Conservation (phyloP, 1,284 basidiomycete genomes). For the Rugosomyces carneus region DNA sequence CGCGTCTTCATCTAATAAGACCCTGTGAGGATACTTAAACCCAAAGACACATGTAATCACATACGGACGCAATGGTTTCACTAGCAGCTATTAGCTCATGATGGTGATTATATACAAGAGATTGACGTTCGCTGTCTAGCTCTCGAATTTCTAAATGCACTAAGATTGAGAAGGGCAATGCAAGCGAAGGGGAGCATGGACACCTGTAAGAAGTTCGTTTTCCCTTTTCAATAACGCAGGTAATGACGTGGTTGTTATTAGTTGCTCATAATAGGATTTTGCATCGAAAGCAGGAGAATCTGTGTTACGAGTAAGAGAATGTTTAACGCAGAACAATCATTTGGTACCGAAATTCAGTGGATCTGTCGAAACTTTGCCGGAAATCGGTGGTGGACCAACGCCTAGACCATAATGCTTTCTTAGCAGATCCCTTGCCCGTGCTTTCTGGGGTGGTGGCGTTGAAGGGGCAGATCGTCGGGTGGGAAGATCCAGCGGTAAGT, state of each 20-base stretch:
- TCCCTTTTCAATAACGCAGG: slow-evolving; percentile 67
- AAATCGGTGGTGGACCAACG: slow-evolving; percentile 56
- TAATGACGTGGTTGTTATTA: slow-evolving; percentile 74
- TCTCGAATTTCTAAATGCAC: slow-evolving; percentile 68
- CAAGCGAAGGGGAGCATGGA: slow-evolving; percentile 4
- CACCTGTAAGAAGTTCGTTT: slow-evolving; percentile 71
- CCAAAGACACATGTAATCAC: slow-evolving; percentile 20
- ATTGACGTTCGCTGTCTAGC: slow-evolving; percentile 83
- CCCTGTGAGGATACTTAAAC: neutral
- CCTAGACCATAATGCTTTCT: slow-evolving; percentile 82
- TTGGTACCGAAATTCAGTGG: slow-evolving; percentile 73
- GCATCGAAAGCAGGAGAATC: slow-evolving; percentile 80
- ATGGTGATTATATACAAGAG: slow-evolving; percentile 90
- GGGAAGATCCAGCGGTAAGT: slow-evolving; percentile 6
- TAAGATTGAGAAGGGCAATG: neutral
- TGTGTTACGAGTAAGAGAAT: slow-evolving; percentile 22
- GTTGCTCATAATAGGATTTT: slow-evolving; percentile 75
- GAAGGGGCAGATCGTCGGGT: slow-evolving; percentile 19
- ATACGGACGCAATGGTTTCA: slow-evolving; percentile 82
- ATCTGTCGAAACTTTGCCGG: slow-evolving; percentile 46
- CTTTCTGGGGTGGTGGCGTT: slow-evolving; percentile 39
- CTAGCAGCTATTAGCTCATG: slow-evolving; percentile 90
- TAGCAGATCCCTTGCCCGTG: slow-evolving; percentile 71
- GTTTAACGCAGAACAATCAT: neutral
- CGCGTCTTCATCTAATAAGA: slow-evolving; percentile 70